Conservation (phyloP, 2,329 filamentous ascomycete genomes). For the Hirsutella thompsonii region DNA sequence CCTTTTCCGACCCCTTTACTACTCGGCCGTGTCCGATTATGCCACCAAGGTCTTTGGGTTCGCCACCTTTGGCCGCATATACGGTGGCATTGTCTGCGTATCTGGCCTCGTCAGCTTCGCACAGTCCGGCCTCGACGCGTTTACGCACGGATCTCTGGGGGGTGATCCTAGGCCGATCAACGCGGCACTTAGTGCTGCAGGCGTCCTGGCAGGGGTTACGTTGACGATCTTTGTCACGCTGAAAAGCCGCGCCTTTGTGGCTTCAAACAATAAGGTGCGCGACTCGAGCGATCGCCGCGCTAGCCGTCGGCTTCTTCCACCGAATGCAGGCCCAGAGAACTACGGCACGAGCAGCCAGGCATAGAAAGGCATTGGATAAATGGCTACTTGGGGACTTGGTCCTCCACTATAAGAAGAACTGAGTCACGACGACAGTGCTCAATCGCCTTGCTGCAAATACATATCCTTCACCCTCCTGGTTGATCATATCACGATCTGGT, state of each 20-base stretch:
- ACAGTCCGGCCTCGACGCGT: conserved; percentile 55
- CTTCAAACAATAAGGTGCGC: too few species aligned
- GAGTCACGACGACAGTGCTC: conserved; percentile 20
- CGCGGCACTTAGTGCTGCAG: not conserved
- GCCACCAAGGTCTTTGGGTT: conserved; percentile 73
- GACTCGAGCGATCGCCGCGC: too few species aligned
- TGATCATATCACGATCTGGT: conserved; percentile 18
- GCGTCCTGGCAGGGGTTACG: too few species aligned
- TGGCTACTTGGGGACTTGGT: too few species aligned
- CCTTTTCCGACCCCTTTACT: conserved; percentile 62
- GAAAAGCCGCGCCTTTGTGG: too few species aligned
- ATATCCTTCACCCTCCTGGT: conserved; percentile 17
- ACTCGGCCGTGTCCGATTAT: conserved; percentile 51
- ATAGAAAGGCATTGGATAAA: too few species aligned
- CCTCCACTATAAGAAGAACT: conserved; percentile 18
- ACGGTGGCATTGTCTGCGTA: conserved; percentile 61
- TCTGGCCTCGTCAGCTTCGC: conserved; percentile 60
- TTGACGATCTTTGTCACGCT: too few species aligned
- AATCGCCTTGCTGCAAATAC: conserved; percentile 16
- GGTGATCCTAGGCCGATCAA: not conserved
- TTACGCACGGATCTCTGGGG: conserved; percentile 26
- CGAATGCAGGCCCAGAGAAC: too few species aligned
- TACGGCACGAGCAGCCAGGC: too few species aligned
- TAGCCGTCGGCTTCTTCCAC: too few species aligned
- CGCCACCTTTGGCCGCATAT: conserved; percentile 68